Conservation (phyloP, 352 stramenopile species). For the Hyaloperonospora brassicae region DNA sequence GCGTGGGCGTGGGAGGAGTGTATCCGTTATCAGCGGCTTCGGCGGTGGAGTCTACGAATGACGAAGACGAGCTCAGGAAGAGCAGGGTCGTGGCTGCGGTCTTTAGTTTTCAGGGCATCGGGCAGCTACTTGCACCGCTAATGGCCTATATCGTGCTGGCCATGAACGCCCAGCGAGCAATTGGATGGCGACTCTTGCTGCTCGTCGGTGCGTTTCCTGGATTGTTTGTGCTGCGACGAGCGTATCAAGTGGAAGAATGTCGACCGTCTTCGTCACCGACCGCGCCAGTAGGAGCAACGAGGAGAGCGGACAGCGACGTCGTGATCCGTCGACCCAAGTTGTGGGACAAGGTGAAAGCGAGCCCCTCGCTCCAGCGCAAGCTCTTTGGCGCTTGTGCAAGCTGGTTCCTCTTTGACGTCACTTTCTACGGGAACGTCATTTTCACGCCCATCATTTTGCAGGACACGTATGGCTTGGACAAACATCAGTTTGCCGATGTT, state of each 20-base stretch:
- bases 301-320: constrained; percentile 13
- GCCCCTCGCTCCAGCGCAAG: constrained; percentile 30
- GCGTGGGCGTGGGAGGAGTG: constrained; percentile 69
- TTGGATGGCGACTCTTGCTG: constrained; percentile 53
- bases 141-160: constrained; percentile 53
- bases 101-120: constrained; percentile 62
- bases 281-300: constrained; percentile 13
- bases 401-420: constrained; percentile 91
- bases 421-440: constrained; percentile 86
- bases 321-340: constrained; percentile 17
- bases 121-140: constrained; percentile 47
- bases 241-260: constrained; percentile 40
- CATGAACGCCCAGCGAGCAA: constrained; percentile 23
- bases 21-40: constrained; percentile 77
- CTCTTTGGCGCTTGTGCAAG: constrained; percentile 71
- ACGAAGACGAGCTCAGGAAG: constrained; percentile 39
- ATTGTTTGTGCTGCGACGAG: constrained; percentile 46
- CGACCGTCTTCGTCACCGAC: constrained; percentile 2
- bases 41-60: constrained; percentile 38
- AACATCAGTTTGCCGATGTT: constrained; percentile 47
- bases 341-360: constrained; percentile 29
- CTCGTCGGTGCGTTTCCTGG: constrained; percentile 46
- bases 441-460: constrained; percentile 81
- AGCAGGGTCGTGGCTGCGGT: constrained; percentile 58
- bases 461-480: constrained; percentile 55